These are phyloP conservation scores for Cyclotella atomus DNA, from an alignment of 108 stramenopile species.

Conservation along the genomic window DNA sequence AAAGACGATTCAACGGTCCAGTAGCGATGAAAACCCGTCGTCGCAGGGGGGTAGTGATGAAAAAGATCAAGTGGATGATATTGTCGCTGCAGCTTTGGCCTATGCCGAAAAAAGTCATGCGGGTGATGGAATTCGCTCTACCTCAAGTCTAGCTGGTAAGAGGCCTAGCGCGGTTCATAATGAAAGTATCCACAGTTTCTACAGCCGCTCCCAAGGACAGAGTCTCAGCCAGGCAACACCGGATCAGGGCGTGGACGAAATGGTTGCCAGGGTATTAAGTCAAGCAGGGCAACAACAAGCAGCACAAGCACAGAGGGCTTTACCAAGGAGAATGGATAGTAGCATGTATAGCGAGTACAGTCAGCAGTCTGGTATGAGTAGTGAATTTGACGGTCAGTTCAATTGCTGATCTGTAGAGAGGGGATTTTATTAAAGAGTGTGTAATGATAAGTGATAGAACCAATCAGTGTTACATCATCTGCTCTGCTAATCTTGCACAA, in stretches of 20 bases:
- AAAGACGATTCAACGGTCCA: constrained; percentile 4
- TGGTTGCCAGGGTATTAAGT: background rate
- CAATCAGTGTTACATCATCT: too few relatives aligned
- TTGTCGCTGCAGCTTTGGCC: constrained; percentile 48
- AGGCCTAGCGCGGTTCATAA: too few relatives aligned
- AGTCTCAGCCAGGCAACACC: background rate
- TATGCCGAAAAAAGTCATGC: constrained; percentile 45
- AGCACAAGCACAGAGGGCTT: constrained; percentile 30
- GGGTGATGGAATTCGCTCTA: background rate
- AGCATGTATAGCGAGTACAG: constrained; percentile 5
- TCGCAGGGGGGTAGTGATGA: background rate
- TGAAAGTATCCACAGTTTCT: constrained; percentile 13
- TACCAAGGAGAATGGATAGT: background rate
- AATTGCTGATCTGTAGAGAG: background rate
- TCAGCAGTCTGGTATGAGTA: background rate
- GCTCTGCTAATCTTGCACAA: too few relatives aligned
- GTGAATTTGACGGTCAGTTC: background rate
- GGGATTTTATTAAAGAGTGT: too few relatives aligned
- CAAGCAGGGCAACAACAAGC: background rate
- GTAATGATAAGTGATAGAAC: too few relatives aligned
- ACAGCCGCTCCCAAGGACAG: background rate
- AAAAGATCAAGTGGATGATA: constrained; percentile 21
- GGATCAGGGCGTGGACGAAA: background rate
- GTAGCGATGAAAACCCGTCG: constrained; percentile 18
- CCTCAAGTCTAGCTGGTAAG: too few relatives aligned